phyloP scores from a whole-genome alignment of 305 asterid genomes.

The Solanum hybrid region DNA sequence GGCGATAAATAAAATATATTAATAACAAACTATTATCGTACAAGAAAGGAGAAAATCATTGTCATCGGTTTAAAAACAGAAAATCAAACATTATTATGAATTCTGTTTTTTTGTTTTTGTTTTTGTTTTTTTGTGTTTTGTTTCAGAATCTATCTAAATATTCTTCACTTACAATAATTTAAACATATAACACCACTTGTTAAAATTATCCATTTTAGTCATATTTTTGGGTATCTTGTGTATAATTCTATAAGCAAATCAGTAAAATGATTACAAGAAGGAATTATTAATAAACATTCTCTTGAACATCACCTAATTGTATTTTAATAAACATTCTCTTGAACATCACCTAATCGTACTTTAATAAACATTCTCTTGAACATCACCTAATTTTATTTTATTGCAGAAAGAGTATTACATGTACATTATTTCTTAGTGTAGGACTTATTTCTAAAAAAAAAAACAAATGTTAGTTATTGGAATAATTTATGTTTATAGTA shows the following conservation, averaged over 20 bases:
- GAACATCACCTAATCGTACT: not conserved
- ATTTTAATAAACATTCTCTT: not conserved
- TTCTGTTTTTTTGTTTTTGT: not conserved
- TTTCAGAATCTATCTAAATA: not conserved
- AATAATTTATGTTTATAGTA: not conserved
- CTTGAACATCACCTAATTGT: not conserved
- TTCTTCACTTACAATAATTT: not conserved
- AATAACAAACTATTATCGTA: not conserved
- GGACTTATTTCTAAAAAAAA: not conserved
- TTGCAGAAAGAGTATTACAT: not conserved
- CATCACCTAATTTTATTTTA: not conserved
- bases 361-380: not conserved
- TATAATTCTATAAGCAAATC: not conserved
- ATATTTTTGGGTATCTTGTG: not conserved
- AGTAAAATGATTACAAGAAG: not conserved
- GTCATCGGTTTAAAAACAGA: not conserved
- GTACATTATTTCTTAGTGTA: not conserved
- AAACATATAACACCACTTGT: not conserved
- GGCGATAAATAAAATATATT: not conserved
- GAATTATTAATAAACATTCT: not conserved
- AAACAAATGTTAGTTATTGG: not conserved
- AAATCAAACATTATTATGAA: not conserved
- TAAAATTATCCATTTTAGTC: not conserved
- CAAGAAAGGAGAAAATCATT: not conserved
- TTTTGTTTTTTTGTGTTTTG: not conserved